These are phyloP conservation scores for Chrysanthemum seticuspe DNA, from an alignment of 129 eudicot genomes.

Conservation along the genomic window DNA sequence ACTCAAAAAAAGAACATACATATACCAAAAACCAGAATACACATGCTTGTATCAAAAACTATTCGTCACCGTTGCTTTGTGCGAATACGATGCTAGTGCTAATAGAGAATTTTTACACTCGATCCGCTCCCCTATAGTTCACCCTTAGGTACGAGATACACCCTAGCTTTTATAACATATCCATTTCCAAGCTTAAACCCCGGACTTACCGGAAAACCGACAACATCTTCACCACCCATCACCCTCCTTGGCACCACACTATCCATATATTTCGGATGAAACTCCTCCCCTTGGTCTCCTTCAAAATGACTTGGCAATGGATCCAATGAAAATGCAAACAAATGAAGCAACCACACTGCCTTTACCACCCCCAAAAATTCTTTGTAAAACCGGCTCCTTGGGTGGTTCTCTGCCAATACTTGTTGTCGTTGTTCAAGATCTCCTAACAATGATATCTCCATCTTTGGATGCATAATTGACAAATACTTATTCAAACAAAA, in stretches of 20 bases:
- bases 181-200: conserved; percentile 92
- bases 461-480: conserved; percentile 83
- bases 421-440: conserved; percentile 82
- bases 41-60: no score
- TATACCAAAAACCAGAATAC: no score
- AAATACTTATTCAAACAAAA: conserved; percentile 80
- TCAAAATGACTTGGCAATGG: conserved; percentile 93
- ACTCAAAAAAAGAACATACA: no score
- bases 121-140: conserved; percentile 11
- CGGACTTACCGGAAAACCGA: conserved; percentile 93
- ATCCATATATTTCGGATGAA: conserved; percentile 83
- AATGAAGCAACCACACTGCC: conserved; percentile 49
- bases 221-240: conserved; percentile 41
- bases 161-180: conserved; percentile 79
- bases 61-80: no score
- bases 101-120: no score
- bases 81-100: no score
- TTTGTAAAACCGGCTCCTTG: conserved; percentile 78
- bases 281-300: conserved; percentile 78
- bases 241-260: conserved; percentile 63
- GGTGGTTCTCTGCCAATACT: conserved; percentile 79
- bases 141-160: conserved; percentile 75
- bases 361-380: conserved; percentile 78
- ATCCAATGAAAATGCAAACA: conserved; percentile 82
- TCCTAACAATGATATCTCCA: conserved; percentile 96